A percentile compares a stretch with the other conserved stretches of the same genome.
Conservation (phyloP, 495 filamentous ascomycete genomes). For the Neurospora sublineolata region DNA sequence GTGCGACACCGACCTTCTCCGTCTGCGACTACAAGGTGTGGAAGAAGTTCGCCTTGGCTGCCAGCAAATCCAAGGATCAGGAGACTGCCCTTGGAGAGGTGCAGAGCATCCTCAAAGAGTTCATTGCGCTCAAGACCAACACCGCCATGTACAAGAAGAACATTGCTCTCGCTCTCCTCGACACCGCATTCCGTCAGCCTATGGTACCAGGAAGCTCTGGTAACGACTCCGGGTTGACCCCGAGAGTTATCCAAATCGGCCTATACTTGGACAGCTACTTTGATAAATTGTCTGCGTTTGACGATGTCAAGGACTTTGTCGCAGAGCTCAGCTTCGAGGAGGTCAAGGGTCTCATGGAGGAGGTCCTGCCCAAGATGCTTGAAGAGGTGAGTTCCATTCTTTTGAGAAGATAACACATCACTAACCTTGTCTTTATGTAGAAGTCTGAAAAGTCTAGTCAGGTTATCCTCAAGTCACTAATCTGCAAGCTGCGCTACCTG, state of each 20-base stretch:
- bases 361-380: slow-evolving; percentile 16
- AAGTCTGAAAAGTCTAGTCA: slow-evolving; percentile 8
- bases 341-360: slow-evolving; percentile 16
- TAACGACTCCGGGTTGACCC: slow-evolving; percentile 8
- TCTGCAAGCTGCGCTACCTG: slow-evolving; percentile 21
- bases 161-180: slow-evolving; percentile 15
- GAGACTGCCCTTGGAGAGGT: slow-evolving; percentile 22
- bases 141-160: slow-evolving; percentile 26
- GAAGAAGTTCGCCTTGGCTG: slow-evolving; percentile 18
- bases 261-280: slow-evolving; percentile 24
- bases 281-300: slow-evolving; percentile 21
- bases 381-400: slow-evolving; percentile 11
- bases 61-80: slow-evolving; percentile 15
- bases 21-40: slow-evolving; percentile 26
- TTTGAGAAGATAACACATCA: background rate
- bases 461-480: slow-evolving; percentile 14
- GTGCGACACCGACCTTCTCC: slow-evolving; percentile 14
- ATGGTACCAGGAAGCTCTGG: background rate
- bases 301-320: slow-evolving; percentile 24
- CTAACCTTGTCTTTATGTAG: slow-evolving; percentile 2
- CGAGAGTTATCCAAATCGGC: slow-evolving; percentile 20
- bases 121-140: slow-evolving; percentile 15
- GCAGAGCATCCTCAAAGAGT: slow-evolving; percentile 13
- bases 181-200: slow-evolving; percentile 15
- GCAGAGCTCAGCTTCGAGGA: slow-evolving; percentile 20